Base-by-base conservation (phyloP, 1,284 basidiomycete genomes). In the Trametes versicolor region DNA sequence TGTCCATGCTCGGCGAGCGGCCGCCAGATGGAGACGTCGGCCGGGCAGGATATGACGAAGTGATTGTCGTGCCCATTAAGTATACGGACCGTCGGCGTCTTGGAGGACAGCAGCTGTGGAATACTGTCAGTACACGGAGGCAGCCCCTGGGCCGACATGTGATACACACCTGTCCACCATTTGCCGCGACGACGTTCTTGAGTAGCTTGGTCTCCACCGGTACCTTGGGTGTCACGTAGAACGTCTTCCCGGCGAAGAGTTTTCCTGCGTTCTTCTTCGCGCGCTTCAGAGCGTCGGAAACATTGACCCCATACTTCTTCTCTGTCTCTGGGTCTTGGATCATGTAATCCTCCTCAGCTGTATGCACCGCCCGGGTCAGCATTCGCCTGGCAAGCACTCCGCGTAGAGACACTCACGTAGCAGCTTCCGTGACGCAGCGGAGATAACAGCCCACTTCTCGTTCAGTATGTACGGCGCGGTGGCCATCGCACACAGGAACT, bases 401-500 rank as follows among this genome's bases (percentile, higher is more conserved):
- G 17, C 39, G 36, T 39, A 21, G 37, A 37, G 32, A 29, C 8
- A 83, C 91, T 66, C 68, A 94, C 94, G 83, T 47, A 94, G 77
- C 4, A 95, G 76, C 47, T 78, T 81, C 56, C 84, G 85, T 3
- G 82, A 81, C 29, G 80, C 80, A 2, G 85, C 83, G 27, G 86
- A 91, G 1, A 85, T 83, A 6, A 77, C 78, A 2, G 90, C 84
- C 94, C 94, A 96, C 43, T 85, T 80, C 65, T 84, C 82, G 3
- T 82, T 85, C 17, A 96, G 76, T 55, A 96, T 81, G 67, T 81
- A 82, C 0, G 90, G 89, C 0, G 83, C 86, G 2, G 77, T 77
- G 0, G 89, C 82, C 70, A 95, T 79, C 0, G 92, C 92, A 70
- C 86, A 88, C 2, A 96, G 81, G 73, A 96, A 92, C 73, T 96